Evolutionary conservation across 768 basidiomycete species (phyloP), one percentile per base, ranked within the genome.

Genomic region (Pleurotus platypus): DNA sequence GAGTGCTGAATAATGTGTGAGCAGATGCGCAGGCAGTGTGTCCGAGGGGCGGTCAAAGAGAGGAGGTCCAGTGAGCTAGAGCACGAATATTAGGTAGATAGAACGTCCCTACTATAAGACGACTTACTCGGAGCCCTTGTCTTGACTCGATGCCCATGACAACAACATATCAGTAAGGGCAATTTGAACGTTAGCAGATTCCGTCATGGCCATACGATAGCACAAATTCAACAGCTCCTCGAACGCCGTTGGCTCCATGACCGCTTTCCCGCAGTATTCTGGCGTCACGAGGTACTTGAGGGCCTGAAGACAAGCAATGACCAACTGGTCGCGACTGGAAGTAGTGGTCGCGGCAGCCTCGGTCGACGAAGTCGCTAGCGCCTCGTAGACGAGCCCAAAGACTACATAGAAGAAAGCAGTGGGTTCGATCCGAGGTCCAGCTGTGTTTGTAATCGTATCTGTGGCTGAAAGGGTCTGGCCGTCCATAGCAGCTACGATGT

Each of bases 351-450:
- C 78, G 0, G 83, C 75, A 35, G 30, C 30, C 55, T 91, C 83
- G 0, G 85, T 72, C 1, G 87, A 83, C 2, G 89, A 81, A 0
- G 81, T 77, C 0, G 83, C 83, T 5, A 98, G 74, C 0, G 91
- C 86, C 67, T 98, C 96, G 62, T 90, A 99, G 0, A 96, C 86
- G n/a, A 98, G 81, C 9, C 96, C 95, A 66, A 96, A 98, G 4
- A 97, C 67, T 9, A 92, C 81, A 72, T 87, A 94, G 74, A 98
- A 99, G 71, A 92, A 85, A 9, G 85, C 78, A 0, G 87, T 79
- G 2, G 93, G 90, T 57, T 92, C 90, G 12, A 78, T 73, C 4
- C 79, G 70, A 13, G 70, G 66, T 5, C 64, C 63, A 4, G 65
- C 69, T 1, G 66, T 60, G 2, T 67, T 58, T 0, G 70, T 50